Conservation (phyloP, 2,329 filamentous ascomycete genomes). For the Pseudonectria buxi region DNA sequence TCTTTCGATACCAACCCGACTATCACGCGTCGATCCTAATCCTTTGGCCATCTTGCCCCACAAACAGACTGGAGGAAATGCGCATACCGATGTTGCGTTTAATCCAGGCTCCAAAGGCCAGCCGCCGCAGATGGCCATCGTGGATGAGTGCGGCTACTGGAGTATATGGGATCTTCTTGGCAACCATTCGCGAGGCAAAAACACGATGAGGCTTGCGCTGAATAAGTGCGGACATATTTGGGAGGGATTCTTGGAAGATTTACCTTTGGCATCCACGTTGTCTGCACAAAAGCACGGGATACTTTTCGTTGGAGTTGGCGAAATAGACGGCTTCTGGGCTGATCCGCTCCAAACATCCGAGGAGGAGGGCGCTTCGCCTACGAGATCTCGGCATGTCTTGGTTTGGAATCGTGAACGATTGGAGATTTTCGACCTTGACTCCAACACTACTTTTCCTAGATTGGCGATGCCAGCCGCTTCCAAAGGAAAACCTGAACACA, state of each 20-base stretch:
- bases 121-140: slow-evolving; percentile 56
- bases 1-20: slow-evolving; percentile 15
- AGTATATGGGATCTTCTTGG: slow-evolving; percentile 55
- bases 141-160: slow-evolving; percentile 62
- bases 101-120: slow-evolving; percentile 42
- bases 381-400: slow-evolving; percentile 21
- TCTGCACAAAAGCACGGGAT: slow-evolving; percentile 35
- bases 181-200: slow-evolving; percentile 28
- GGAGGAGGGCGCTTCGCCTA: slow-evolving; percentile 4
- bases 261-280: slow-evolving; percentile 25
- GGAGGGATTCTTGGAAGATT: slow-evolving; percentile 29
- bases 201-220: slow-evolving; percentile 26
- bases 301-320: slow-evolving; percentile 31
- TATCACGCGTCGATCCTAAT: slow-evolving; percentile 50
- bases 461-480: slow-evolving; percentile 20
- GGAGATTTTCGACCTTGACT: slow-evolving; percentile 30
- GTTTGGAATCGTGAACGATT: slow-evolving; percentile 32
- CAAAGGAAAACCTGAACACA: slow-evolving; percentile 27
- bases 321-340: slow-evolving; percentile 15
- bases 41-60: slow-evolving; percentile 47
- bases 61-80: slow-evolving; percentile 44
- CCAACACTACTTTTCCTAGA: slow-evolving; percentile 21
- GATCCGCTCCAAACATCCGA: slow-evolving; percentile 7
- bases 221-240: slow-evolving; percentile 38
- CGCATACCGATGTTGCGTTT: slow-evolving; percentile 59